These are phyloP conservation scores for Aspergillus sergii DNA, from an alignment of 2,329 filamentous ascomycete species.

Conservation along the genomic window DNA sequence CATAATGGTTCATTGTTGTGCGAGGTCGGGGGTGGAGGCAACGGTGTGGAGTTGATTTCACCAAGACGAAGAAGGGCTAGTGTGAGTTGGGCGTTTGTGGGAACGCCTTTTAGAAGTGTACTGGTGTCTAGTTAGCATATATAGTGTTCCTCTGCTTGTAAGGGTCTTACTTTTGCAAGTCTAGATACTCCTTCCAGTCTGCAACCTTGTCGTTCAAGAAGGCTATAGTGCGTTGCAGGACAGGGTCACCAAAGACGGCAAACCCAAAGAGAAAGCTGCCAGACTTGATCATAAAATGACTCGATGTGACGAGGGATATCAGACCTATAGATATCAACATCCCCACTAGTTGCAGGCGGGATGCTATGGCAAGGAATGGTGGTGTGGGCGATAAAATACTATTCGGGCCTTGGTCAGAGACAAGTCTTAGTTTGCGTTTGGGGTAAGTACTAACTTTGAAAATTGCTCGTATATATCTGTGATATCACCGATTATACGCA, in stretches of 20 bases:
- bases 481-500: slow-evolving; percentile 66
- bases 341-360: slow-evolving; percentile 58
- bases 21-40: slow-evolving; percentile 63
- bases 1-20: slow-evolving; percentile 34
- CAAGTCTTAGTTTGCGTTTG: not conserved
- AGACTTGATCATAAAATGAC: slow-evolving; percentile 67
- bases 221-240: slow-evolving; percentile 62
- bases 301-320: slow-evolving; percentile 56
- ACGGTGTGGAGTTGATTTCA: slow-evolving; percentile 76
- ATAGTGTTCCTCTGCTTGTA: not conserved
- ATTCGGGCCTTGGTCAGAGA: not conserved
- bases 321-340: slow-evolving; percentile 58
- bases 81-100: slow-evolving; percentile 83
- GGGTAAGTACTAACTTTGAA: slow-evolving; percentile 51
- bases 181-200: slow-evolving; percentile 74
- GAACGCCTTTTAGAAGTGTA: slow-evolving; percentile 76
- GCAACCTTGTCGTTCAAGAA: slow-evolving; percentile 58
- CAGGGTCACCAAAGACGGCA: slow-evolving; percentile 76
- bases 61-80: slow-evolving; percentile 80
- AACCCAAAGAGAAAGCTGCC: slow-evolving; percentile 69
- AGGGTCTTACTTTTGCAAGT: slow-evolving; percentile 61
- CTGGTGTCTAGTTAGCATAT: slow-evolving; percentile 24
- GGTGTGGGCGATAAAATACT: slow-evolving; percentile 64
- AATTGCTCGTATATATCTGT: slow-evolving; percentile 67
- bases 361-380: slow-evolving; percentile 60